Evolutionary conservation across 2,329 filamentous ascomycete species (phyloP).

Genomic region (Helotiales sp.): DNA sequence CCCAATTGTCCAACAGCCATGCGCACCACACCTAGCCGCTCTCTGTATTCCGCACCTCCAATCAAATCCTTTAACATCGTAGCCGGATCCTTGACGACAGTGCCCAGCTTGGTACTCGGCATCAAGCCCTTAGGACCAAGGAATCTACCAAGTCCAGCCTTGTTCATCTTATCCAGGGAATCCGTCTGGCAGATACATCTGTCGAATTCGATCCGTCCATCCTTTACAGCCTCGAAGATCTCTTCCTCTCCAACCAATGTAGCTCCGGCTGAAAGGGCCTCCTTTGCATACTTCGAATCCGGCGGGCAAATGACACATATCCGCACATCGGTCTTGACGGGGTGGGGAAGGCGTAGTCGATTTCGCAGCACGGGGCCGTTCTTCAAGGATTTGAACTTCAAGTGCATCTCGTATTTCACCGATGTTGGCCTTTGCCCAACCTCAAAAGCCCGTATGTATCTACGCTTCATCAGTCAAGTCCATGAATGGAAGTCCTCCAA

Average conservation of each 20-base stretch:
- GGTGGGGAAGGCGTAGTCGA: slow-evolving; percentile 85
- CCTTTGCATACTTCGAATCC: slow-evolving; percentile 72
- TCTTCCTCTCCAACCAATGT: slow-evolving; percentile 83
- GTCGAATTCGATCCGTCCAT: slow-evolving; percentile 83
- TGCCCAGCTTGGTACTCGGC: slow-evolving; percentile 87
- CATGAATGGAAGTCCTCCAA: slow-evolving; percentile 12
- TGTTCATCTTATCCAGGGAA: slow-evolving; percentile 77
- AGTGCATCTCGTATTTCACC: slow-evolving; percentile 86
- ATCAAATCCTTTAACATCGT: slow-evolving; percentile 80
- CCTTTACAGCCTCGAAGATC: slow-evolving; percentile 77
- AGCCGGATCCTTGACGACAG: slow-evolving; percentile 81
- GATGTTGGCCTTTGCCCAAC: slow-evolving; percentile 76
- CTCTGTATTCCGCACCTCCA: slow-evolving; percentile 85
- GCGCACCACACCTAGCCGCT: slow-evolving; percentile 81
- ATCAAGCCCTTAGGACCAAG: slow-evolving; percentile 90
- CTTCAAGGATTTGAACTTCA: slow-evolving; percentile 82
- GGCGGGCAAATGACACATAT: slow-evolving; percentile 93
- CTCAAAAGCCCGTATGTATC: slow-evolving; percentile 90
- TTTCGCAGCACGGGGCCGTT: slow-evolving; percentile 87
- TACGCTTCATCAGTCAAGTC: slow-evolving; percentile 46
- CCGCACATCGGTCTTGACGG: slow-evolving; percentile 84
- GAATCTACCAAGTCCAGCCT: slow-evolving; percentile 78
- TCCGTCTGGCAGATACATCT: slow-evolving; percentile 84
- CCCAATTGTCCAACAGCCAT: slow-evolving; percentile 90
- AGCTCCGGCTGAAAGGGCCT: slow-evolving; percentile 80